Evolutionary conservation across 73 alveolate genomes (phyloP).

Genomic region (Effrenium voratum): DNA sequence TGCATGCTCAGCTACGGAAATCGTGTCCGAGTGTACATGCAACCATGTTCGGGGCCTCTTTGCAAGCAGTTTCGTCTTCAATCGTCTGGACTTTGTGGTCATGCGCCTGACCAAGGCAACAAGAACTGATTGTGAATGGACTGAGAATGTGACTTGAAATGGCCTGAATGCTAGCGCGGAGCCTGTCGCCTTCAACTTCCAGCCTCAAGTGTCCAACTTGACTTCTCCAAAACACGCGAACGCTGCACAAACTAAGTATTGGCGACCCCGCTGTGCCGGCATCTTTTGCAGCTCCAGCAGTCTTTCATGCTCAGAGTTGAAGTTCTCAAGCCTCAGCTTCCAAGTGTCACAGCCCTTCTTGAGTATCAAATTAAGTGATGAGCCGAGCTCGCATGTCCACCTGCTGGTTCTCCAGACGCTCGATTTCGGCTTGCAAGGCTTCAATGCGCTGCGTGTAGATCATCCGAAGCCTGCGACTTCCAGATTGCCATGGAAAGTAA

Average conservation of each 20-base stretch:
- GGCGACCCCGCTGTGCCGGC: slow-evolving; percentile 40
- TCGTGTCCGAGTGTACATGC: not conserved
- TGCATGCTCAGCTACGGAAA: too few species aligned
- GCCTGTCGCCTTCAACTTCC: not conserved
- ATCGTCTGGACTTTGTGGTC: slow-evolving; percentile 88
- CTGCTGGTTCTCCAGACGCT: slow-evolving; percentile 74
- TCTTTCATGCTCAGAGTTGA: slow-evolving; percentile 48
- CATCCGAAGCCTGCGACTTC: slow-evolving; percentile 57
- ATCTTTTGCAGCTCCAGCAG: slow-evolving; percentile 57
- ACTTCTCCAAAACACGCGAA: not conserved
- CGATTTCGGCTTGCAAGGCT: slow-evolving; percentile 71
- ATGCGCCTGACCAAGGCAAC: slow-evolving; percentile 55
- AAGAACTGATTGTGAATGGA: too few species aligned
- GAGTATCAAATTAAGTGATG: not conserved
- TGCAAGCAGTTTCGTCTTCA: slow-evolving; percentile 47
- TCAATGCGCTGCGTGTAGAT: slow-evolving; percentile 90
- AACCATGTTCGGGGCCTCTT: not conserved
- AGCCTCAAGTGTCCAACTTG: not conserved
- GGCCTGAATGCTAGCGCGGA: not conserved
- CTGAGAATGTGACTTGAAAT: too few species aligned
- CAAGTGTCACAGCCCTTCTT: not conserved
- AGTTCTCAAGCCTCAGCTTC: slow-evolving; percentile 18
- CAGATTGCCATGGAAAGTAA: not conserved
- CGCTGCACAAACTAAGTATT: not conserved
- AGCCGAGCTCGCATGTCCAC: not conserved